phyloP scores from a whole-genome alignment of 78 protist genomes.

The Dictyostelium citrinum region DNA sequence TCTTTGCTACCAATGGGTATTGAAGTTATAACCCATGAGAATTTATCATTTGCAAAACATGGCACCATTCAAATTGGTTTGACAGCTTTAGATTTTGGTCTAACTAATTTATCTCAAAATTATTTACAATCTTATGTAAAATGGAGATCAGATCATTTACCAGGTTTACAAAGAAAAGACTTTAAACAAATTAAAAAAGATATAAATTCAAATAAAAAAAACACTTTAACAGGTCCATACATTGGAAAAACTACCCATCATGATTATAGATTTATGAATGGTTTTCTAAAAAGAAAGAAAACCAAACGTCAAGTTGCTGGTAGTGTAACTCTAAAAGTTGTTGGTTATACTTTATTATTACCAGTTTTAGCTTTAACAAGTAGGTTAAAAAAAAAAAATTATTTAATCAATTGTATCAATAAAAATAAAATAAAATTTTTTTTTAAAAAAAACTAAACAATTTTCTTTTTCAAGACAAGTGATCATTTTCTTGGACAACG shows the following conservation, averaged over 20 bases:
- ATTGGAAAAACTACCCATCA: not conserved
- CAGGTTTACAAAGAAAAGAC: not conserved
- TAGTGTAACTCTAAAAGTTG: not conserved
- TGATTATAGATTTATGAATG: slow-evolving; percentile 15
- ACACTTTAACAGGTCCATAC: slow-evolving; percentile 9
- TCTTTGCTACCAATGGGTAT: not conserved
- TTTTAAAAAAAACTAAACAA: too few relatives aligned
- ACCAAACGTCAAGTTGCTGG: not conserved
- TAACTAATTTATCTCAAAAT: slow-evolving; percentile 7
- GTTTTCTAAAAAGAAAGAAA: slow-evolving; percentile 38
- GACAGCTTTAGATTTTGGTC: slow-evolving; percentile 21
- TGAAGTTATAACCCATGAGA: slow-evolving; percentile 5
- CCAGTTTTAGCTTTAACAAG: not conserved
- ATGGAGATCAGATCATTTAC: not conserved
- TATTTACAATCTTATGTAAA: not conserved
- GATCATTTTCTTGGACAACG: too few relatives aligned
- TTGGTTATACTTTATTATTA: slow-evolving; percentile 5
- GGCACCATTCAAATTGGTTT: slow-evolving; percentile 7
- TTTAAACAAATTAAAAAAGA: slow-evolving; percentile 15
- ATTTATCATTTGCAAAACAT: not conserved
- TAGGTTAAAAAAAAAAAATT: not conserved
- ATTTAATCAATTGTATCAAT: not conserved
- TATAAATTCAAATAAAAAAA: not conserved
- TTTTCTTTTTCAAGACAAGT: too few relatives aligned
- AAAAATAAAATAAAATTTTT: too few relatives aligned